Evolutionary conservation across 2,329 filamentous ascomycete genomes (phyloP).

Genomic region (Phialophora verrucosa): DNA sequence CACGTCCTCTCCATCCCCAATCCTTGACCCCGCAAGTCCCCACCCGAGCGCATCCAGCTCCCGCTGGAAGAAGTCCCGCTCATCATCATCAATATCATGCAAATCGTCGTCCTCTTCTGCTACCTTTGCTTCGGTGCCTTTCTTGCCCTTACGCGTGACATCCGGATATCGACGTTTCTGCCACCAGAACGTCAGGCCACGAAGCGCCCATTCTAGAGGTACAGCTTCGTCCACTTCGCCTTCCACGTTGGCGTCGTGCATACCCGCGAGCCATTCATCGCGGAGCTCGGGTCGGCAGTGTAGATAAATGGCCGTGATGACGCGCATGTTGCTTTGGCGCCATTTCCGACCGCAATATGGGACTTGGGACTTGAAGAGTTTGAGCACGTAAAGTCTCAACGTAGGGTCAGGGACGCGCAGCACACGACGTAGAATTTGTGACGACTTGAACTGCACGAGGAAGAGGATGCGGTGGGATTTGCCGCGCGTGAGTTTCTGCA

Average conservation of each 20-base stretch:
- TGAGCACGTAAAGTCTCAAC: constrained; percentile 90
- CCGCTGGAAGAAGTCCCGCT: constrained; percentile 78
- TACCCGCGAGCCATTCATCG: constrained; percentile 65
- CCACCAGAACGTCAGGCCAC: constrained; percentile 92
- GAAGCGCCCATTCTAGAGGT: constrained; percentile 86
- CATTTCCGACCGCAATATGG: constrained; percentile 98
- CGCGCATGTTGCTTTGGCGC: constrained; percentile 97
- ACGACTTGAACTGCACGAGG: constrained; percentile 93
- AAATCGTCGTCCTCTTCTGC: constrained; percentile 14
- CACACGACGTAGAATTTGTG: constrained; percentile 86
- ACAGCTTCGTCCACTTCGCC: constrained; percentile 91
- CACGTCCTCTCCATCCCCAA: constrained; percentile 38
- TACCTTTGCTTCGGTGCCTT: constrained; percentile 7
- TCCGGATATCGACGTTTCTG: constrained; percentile 84
- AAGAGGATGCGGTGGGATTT: constrained; percentile 94
- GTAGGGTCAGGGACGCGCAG: constrained; percentile 88
- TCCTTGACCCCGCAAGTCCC: constrained; percentile 46
- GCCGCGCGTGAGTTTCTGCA: constrained; percentile 96
- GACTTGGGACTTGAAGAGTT: constrained; percentile 98
- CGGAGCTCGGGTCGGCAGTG: constrained; percentile 90
- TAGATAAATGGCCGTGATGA: constrained; percentile 95
- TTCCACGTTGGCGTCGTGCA: constrained; percentile 74
- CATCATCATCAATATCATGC: constrained; percentile 61
- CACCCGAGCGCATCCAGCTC: constrained; percentile 75
- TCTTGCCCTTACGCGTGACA: constrained; percentile 66